A percentile compares a stretch with the other conserved stretches of the same genome.
These are phyloP conservation scores for Calcarisporium arbuscula DNA, from an alignment of 2,329 filamentous ascomycete genomes.

Conservation along the genomic window DNA sequence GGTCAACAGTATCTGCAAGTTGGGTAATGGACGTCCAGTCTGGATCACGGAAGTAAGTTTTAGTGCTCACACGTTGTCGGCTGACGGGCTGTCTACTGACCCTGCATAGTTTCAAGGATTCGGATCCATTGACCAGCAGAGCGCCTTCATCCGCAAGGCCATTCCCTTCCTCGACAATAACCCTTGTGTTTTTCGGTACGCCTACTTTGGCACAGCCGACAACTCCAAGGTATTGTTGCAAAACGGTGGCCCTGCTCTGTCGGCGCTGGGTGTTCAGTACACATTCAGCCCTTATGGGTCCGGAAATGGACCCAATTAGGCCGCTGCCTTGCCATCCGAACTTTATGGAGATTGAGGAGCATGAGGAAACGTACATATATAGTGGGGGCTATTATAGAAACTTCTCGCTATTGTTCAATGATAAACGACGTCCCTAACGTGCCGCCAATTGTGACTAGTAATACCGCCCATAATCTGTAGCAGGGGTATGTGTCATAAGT, in stretches of 20 bases:
- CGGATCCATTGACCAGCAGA: slow-evolving; percentile 27
- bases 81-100: too few species aligned
- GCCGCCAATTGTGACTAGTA: too few species aligned
- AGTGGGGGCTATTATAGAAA: too few species aligned
- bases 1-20: slow-evolving; percentile 28
- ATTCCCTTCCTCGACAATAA: slow-evolving; percentile 37
- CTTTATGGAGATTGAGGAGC: too few species aligned
- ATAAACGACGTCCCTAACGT: too few species aligned
- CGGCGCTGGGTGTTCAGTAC: not conserved
- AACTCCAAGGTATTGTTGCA: slow-evolving; percentile 12
- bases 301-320: not conserved
- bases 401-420: too few species aligned
- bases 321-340: too few species aligned
- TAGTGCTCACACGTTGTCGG: too few species aligned
- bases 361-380: too few species aligned
- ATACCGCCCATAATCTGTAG: too few species aligned
- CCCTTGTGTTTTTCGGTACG: slow-evolving; percentile 31
- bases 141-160: slow-evolving; percentile 33
- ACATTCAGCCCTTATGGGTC: not conserved
- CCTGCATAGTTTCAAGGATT: slow-evolving; percentile 17
- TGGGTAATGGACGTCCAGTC: slow-evolving; percentile 29
- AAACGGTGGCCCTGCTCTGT: slow-evolving; percentile 5
- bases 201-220: slow-evolving; percentile 25
- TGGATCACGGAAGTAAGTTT: slow-evolving; percentile 38
- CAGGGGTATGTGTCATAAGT: too few species aligned